These are phyloP conservation scores for Pulveroboletus sp. DNA, from an alignment of 768 basidiomycete genomes.

Conservation along the genomic window DNA sequence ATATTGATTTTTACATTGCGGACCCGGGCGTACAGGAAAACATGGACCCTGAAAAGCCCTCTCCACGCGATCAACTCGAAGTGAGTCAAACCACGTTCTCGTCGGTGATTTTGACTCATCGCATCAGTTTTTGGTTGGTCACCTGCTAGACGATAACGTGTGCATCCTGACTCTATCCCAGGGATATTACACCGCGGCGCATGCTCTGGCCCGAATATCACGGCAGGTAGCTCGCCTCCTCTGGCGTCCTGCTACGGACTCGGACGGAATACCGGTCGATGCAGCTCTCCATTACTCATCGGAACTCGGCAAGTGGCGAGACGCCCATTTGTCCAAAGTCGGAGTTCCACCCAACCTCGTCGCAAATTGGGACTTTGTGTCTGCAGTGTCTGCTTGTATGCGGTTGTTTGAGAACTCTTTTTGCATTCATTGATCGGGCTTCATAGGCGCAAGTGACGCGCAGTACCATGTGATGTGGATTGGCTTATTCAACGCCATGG, in stretches of 20 bases:
- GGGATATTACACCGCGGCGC: constrained; percentile 83
- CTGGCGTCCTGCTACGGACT: constrained; percentile 74
- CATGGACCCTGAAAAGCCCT: constrained; percentile 49
- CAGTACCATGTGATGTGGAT: constrained; percentile 94
- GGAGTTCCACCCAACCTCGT: constrained; percentile 86
- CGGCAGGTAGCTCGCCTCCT: constrained; percentile 78
- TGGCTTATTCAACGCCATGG: constrained; percentile 72
- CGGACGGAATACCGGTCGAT: constrained; percentile 72
- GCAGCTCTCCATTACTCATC: constrained; percentile 54
- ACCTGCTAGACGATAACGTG: constrained; percentile 5
- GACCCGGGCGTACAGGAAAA: constrained; percentile 54
- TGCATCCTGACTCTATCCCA: constrained; percentile 28
- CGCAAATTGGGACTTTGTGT: constrained; percentile 86
- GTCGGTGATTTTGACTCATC: constrained; percentile 7
- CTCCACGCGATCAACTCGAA: constrained; percentile 77
- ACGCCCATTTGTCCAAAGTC: constrained; percentile 67
- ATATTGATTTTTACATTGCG: constrained; percentile 82
- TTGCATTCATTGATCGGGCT: neutral
- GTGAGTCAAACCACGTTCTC: constrained; percentile 38
- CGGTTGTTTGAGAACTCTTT: neutral
- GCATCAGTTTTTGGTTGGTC: constrained; percentile 62
- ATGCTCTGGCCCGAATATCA: constrained; percentile 78
- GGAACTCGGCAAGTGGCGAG: constrained; percentile 67
- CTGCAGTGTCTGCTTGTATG: constrained; percentile 62
- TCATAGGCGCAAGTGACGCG: constrained; percentile 72